Evolutionary conservation across 345 rosid species (phyloP), one percentile per base, ranked within the genome.

Genomic region (Sisymbrium irio): DNA sequence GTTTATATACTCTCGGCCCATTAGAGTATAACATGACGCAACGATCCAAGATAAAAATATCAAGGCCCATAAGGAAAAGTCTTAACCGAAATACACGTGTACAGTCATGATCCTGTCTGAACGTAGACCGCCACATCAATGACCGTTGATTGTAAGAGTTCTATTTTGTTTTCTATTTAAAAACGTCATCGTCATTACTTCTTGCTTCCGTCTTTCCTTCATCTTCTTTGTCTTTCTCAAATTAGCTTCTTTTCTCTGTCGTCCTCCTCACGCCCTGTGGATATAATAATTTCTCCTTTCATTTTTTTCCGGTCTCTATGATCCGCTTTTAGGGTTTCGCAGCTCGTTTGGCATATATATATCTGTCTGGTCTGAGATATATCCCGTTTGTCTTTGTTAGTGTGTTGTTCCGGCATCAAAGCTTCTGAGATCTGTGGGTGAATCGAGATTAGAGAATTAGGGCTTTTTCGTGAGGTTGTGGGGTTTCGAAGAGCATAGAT

Each of bases 401-500:
- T 9, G 12, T 35, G 10, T 37, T 35, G 9, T 41, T 9, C 17
- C 42, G 32, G 68, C 18, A 54, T 28, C 47, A 54, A 39, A 50
- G 5, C 47, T 19, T 45, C 56, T 49, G 51, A 70, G 73, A 69
- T 56, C 66, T 70, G 47, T 54, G 60, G 35, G 63, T 28, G n/a
- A 39, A 49, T 66, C 35, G 47, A 41, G 32, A 75, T 36, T 44
- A 1, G 56, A 68, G 75, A 63, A 36, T 61, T 79, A 81, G 83
- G 85, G 83, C 2, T 56, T 75, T 67, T 30, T 19, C 49, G 78
- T 18, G 42, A 0, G 75, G 77, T 49, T 4, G 6, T 61, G 63
- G 96, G 98, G 97, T 85, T 86, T 84, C 86, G 90, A 82, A 84
- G 93, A 85, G 94, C 89, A 79, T 80, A 72, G 80, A 54, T 56